These are phyloP conservation scores for Lasiosphaeria miniovina DNA, from an alignment of 495 filamentous ascomycete genomes.

Conservation along the genomic window DNA sequence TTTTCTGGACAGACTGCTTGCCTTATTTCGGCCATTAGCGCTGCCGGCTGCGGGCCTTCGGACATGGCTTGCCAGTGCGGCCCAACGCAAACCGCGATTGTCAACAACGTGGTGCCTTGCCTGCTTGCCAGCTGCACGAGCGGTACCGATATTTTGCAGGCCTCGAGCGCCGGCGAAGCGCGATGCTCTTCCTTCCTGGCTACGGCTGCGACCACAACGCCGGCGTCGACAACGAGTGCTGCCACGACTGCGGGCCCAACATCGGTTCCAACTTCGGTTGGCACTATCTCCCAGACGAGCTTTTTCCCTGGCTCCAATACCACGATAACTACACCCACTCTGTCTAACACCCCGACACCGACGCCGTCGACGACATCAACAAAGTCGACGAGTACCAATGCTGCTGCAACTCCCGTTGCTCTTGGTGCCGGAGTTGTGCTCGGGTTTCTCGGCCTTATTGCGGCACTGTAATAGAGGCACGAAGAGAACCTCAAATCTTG, in stretches of 20 bases:
- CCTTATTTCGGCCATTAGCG: conserved; percentile 25
- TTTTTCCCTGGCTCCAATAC: too few species aligned
- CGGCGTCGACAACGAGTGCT: background rate
- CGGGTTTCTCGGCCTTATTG: conserved; percentile 15
- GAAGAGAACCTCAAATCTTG: too few species aligned
- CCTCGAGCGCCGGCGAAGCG: conserved; percentile 24
- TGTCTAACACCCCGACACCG: too few species aligned
- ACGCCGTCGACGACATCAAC: too few species aligned
- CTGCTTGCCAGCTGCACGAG: conserved; percentile 19
- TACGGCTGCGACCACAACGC: conserved; percentile 5
- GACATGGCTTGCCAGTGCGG: conserved; percentile 32
- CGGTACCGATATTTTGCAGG: conserved; percentile 14
- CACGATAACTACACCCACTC: too few species aligned
- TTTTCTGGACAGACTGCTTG: conserved; percentile 22
- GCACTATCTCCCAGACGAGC: background rate
- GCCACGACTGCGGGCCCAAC: background rate
- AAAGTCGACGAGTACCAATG: background rate
- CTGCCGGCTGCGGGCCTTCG: conserved; percentile 21
- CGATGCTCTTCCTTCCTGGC: conserved; percentile 20
- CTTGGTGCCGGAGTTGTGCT: conserved; percentile 8
- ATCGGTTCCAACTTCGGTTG: background rate
- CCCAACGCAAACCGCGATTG: conserved; percentile 18
- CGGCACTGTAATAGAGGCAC: conserved; percentile 5
- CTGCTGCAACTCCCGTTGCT: conserved; percentile 2
- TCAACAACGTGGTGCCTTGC: conserved; percentile 19